A percentile compares a stretch with the other conserved stretches of the same genome.
Conservation (phyloP, 2,329 filamentous ascomycete genomes). For the Dryadomyces sulphureus region DNA sequence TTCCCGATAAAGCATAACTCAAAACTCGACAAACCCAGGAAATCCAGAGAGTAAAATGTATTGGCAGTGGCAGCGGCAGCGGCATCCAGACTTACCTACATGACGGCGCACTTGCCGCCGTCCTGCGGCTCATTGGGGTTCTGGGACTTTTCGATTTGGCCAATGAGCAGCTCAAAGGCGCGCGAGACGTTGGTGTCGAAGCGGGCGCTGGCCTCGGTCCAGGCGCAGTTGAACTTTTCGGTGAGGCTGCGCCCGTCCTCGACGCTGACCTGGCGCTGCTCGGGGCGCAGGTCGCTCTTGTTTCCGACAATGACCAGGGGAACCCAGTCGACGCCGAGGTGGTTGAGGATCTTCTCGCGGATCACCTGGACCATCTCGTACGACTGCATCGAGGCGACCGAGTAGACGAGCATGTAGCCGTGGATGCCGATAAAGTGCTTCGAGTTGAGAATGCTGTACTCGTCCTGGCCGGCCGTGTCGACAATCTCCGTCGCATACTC, state of each 20-base stretch:
- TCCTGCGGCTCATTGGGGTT: constrained; percentile 74
- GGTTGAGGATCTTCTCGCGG: constrained; percentile 91
- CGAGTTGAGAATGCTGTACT: constrained; percentile 95
- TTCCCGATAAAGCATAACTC: too few relatives aligned
- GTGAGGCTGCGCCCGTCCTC: constrained; percentile 77
- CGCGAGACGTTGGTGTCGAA: constrained; percentile 89
- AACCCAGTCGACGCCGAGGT: constrained; percentile 84
- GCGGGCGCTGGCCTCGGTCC: constrained; percentile 86
- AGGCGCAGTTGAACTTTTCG: constrained; percentile 80
- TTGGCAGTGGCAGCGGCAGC: too few relatives aligned
- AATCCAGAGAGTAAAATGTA: too few relatives aligned
- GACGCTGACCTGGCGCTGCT: constrained; percentile 77
- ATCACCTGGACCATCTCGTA: constrained; percentile 98
- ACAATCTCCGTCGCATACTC: constrained; percentile 96
- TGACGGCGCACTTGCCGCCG: constrained; percentile 68
- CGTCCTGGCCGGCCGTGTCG: constrained; percentile 95
- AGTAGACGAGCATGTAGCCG: constrained; percentile 97
- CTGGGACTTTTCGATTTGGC: constrained; percentile 85
- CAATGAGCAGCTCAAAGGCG: constrained; percentile 88
- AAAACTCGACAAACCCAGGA: not conserved
- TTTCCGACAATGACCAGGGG: constrained; percentile 93
- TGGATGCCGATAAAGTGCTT: constrained; percentile 99
- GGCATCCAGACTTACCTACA: too few relatives aligned
- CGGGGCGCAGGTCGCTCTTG: constrained; percentile 85
- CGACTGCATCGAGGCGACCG: constrained; percentile 82